Conservation (phyloP, 768 basidiomycete genomes). For the Cystobasidium ongulense region DNA sequence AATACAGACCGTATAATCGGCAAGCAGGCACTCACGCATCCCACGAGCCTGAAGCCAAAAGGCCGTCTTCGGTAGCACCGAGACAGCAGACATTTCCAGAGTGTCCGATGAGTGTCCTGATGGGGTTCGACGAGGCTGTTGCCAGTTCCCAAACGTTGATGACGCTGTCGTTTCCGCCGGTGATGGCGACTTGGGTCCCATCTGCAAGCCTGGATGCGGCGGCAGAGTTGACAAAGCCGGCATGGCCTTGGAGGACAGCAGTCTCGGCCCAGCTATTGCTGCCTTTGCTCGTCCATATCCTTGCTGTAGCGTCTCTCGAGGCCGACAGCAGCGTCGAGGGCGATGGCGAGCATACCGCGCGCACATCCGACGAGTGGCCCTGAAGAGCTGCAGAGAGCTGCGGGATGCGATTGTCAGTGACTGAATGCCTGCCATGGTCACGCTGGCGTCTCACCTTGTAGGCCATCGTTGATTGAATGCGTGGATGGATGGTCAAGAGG, state of each 20-base stretch:
- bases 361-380: slow-evolving; percentile 64
- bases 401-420: slow-evolving; percentile 47
- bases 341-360: slow-evolving; percentile 70
- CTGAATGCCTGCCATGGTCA: background rate
- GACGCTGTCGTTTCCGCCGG: slow-evolving; percentile 80
- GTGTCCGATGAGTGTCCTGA: slow-evolving; percentile 78
- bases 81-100: slow-evolving; percentile 81
- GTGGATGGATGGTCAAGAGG: background rate
- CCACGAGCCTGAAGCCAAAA: slow-evolving; percentile 91
- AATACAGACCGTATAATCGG: background rate
- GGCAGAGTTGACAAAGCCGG: slow-evolving; percentile 66
- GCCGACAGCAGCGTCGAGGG: slow-evolving; percentile 68
- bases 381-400: slow-evolving; percentile 65
- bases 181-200: slow-evolving; percentile 65
- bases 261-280: slow-evolving; percentile 24
- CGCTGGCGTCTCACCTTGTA: background rate
- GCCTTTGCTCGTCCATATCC: slow-evolving; percentile 56
- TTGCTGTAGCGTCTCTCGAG: slow-evolving; percentile 83
- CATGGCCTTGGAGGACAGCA: slow-evolving; percentile 52
- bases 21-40: slow-evolving; percentile 58
- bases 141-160: slow-evolving; percentile 60
- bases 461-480: background rate
- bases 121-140: slow-evolving; percentile 51
- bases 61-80: slow-evolving; percentile 54
- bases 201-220: slow-evolving; percentile 37